Base-by-base conservation (phyloP, 495 filamentous ascomycete genomes). In the Astrocystis sublimbata region DNA sequence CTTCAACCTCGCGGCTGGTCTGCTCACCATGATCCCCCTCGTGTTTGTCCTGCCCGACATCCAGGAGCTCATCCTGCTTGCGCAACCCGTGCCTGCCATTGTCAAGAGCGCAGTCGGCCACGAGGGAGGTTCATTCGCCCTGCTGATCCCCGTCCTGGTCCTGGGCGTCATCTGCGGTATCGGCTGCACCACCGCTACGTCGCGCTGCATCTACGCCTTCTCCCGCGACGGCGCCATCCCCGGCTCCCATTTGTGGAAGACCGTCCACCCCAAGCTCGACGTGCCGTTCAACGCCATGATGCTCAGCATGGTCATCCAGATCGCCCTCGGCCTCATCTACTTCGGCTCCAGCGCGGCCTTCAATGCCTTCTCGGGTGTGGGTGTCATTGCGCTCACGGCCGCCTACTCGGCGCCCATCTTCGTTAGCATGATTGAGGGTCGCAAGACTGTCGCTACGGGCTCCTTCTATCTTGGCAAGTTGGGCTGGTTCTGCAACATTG, bases 291-390 rank as follows among this genome's bases (percentile, higher is more conserved):
- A 81, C 69, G 80, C 74, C 46, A 82, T 83, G 74, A 76, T 82
- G 72, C 69, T 83, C 12, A 78, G 76, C 51, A 79, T 77, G 71
- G 76, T 65, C 17, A 69, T 83, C 36, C 72, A 82, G 62, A 73
- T 80, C 46, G 24, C 79, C 5, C 71, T 76, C 42, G 81, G 74
- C 58, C 70, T 79, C 67, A 83, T 84, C 63, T 83, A 83, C 68
- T 82, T 85, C 64, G 82, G 81, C 36, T 82, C 79, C 1, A 63
- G 73, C 7, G 73, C 78, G 12, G 82, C 79, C 23, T 81, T 80
- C 72, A 87, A 83, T 49, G 85, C 84, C 10, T 88, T 89, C 65
- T 84, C 82, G 17, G 85, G 84, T 8, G 83, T 87, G 2, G 86
- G 84, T 12, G 84, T 87, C 47, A 86, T 88, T 36, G 80, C 76